phyloP scores from a whole-genome alignment of 1,139 yeast genomes.

The Candida labiduridarum region DNA sequence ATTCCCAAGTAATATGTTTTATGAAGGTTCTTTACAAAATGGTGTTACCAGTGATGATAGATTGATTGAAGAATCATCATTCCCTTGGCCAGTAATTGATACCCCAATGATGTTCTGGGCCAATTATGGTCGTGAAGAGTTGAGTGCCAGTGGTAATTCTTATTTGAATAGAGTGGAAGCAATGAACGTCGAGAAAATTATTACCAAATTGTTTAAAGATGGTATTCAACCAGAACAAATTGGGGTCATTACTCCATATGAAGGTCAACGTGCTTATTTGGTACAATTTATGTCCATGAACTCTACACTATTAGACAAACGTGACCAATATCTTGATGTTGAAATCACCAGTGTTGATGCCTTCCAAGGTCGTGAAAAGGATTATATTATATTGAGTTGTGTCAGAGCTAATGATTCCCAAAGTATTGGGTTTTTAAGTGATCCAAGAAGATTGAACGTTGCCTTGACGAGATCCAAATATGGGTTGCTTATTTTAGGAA shows the following conservation, averaged over 20 bases:
- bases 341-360: constrained; percentile 96
- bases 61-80: constrained; percentile 52
- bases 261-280: constrained; percentile 87
- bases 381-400: constrained; percentile 84
- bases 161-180: constrained; percentile 89
- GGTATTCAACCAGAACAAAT: constrained; percentile 84
- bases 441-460: constrained; percentile 89
- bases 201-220: constrained; percentile 72
- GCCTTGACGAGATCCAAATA: constrained; percentile 90
- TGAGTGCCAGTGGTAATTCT: constrained; percentile 82
- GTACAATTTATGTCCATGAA: constrained; percentile 77
- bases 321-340: constrained; percentile 66
- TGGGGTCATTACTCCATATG: constrained; percentile 93
- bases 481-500: constrained; percentile 82
- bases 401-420: constrained; percentile 88
- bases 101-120: constrained; percentile 97
- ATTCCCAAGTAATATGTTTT: constrained; percentile 89
- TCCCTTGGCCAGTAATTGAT: constrained; percentile 88
- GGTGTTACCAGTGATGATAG: constrained; percentile 84
- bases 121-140: constrained; percentile 85
- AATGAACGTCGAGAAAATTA: constrained; percentile 81
- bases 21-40: constrained; percentile 89
- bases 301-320: constrained; percentile 60
- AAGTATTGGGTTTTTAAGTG: constrained; percentile 83
- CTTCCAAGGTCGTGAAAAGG: constrained; percentile 95